These are phyloP conservation scores for Scorias spongiosa DNA, from an alignment of 2,329 filamentous ascomycete genomes.

Conservation along the genomic window DNA sequence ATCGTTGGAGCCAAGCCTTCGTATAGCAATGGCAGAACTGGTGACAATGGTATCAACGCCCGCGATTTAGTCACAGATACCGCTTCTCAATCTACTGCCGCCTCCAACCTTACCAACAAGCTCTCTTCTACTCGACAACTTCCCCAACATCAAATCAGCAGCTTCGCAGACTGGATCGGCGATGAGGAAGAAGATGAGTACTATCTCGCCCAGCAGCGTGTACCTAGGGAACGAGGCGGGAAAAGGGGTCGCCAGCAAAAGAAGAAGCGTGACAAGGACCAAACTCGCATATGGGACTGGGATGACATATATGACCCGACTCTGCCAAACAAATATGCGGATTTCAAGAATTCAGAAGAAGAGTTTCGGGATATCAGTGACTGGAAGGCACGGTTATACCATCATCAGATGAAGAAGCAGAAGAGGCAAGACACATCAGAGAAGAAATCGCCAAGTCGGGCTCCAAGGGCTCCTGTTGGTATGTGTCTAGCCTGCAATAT, in stretches of 20 bases:
- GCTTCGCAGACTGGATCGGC: conserved; percentile 69
- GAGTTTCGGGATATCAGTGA: conserved; percentile 64
- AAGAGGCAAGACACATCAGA: conserved; percentile 25
- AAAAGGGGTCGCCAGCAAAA: conserved; percentile 64
- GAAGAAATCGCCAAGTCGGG: too few relatives aligned
- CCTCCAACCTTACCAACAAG: conserved; percentile 9
- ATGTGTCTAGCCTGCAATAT: too few relatives aligned
- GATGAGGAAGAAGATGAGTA: conserved; percentile 68
- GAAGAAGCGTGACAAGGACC: conserved; percentile 38
- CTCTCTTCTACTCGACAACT: conserved; percentile 11
- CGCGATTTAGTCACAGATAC: too few relatives aligned
- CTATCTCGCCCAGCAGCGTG: conserved; percentile 25
- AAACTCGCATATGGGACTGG: conserved; percentile 47
- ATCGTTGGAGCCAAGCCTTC: conserved; percentile 42
- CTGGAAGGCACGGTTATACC: conserved; percentile 72
- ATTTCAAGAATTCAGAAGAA: conserved; percentile 74
- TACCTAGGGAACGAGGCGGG: conserved; percentile 61
- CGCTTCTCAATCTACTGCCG: neutral
- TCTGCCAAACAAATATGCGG: conserved; percentile 67
- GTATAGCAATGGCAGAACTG: neutral
- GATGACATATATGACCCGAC: conserved; percentile 81
- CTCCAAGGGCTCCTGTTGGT: too few relatives aligned
- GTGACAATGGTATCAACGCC: neutral
- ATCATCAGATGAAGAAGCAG: conserved; percentile 43
- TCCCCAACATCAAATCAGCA: conserved; percentile 28